Evolutionary conservation across 805 yeast genomes (phyloP).

Genomic region (Grigorovia humatica): DNA sequence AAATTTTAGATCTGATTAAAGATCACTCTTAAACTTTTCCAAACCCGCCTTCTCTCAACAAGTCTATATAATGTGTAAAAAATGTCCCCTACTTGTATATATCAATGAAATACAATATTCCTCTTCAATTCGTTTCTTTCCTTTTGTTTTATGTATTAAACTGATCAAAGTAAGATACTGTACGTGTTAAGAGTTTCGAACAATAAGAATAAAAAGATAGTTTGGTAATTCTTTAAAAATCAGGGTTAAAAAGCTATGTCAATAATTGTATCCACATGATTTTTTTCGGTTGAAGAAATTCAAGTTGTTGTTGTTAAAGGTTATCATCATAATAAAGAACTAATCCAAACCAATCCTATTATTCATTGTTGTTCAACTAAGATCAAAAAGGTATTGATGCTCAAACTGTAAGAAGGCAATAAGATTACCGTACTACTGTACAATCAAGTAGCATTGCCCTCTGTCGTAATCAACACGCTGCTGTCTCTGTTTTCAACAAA

Average conservation of each 20-base stretch:
- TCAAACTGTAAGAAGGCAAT: neutral
- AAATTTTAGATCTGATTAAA: constrained; percentile 59
- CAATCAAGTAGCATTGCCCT: neutral
- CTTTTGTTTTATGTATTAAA: too few species aligned
- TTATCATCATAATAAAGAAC: constrained; percentile 30
- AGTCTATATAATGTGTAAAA: neutral
- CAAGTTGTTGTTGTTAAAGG: constrained; percentile 38
- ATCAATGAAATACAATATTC: neutral
- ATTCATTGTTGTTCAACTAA: too few species aligned
- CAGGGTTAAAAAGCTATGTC: constrained; percentile 71
- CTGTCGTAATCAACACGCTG: neutral
- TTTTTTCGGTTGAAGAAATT: constrained; percentile 65
- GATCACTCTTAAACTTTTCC: constrained; percentile 33
- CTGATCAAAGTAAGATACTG: neutral
- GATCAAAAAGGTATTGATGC: neutral
- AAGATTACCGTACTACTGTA: neutral
- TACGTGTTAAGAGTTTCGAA: neutral
- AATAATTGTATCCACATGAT: constrained; percentile 42
- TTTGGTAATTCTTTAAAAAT: constrained; percentile 10
- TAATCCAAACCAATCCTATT: neutral
- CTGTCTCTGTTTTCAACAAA: neutral
- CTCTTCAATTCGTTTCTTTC: too few species aligned
- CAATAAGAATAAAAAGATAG: neutral
- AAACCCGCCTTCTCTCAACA: neutral
- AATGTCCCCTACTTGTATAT: neutral